Percentiles rank a stretch among this genome's conserved stretches.
phyloP scores from a whole-genome alignment of 306 rosid species.

The Cicer chorassanicum region DNA sequence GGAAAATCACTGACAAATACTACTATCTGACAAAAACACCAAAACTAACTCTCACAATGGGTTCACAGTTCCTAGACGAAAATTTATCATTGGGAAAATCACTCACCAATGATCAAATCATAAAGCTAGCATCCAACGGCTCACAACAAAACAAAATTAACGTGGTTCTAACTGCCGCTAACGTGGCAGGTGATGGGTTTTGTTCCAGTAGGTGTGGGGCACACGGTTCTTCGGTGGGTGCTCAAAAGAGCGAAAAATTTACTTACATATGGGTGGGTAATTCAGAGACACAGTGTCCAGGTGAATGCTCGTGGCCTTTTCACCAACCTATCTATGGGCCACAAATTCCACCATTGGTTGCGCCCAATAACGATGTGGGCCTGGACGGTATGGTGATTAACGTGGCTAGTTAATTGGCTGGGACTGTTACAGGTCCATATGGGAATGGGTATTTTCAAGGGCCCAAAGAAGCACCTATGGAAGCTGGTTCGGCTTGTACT shows the following conservation, averaged over 20 bases:
- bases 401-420: constrained; percentile 63
- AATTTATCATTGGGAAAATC: constrained; percentile 59
- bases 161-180: constrained; percentile 60
- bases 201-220: constrained; percentile 65
- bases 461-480: constrained; percentile 68
- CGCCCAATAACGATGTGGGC: constrained; percentile 78
- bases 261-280: constrained; percentile 74
- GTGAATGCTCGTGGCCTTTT: constrained; percentile 75
- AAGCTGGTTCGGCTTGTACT: constrained; percentile 67
- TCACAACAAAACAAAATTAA: constrained; percentile 49
- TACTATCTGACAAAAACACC: constrained; percentile 48
- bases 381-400: constrained; percentile 69
- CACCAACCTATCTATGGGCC: constrained; percentile 72
- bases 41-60: constrained; percentile 45
- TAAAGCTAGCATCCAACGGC: constrained; percentile 55
- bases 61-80: constrained; percentile 53
- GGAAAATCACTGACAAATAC: constrained; percentile 53
- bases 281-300: constrained; percentile 68
- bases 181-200: constrained; percentile 63
- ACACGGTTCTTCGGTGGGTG: constrained; percentile 46
- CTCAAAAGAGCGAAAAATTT: constrained; percentile 38
- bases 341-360: constrained; percentile 54
- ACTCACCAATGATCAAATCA: constrained; percentile 47
- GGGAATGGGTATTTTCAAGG: constrained; percentile 73
- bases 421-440: constrained; percentile 60